These are phyloP conservation scores for Elsinoe fawcettii DNA, from an alignment of 2,329 filamentous ascomycete genomes.

Conservation along the genomic window DNA sequence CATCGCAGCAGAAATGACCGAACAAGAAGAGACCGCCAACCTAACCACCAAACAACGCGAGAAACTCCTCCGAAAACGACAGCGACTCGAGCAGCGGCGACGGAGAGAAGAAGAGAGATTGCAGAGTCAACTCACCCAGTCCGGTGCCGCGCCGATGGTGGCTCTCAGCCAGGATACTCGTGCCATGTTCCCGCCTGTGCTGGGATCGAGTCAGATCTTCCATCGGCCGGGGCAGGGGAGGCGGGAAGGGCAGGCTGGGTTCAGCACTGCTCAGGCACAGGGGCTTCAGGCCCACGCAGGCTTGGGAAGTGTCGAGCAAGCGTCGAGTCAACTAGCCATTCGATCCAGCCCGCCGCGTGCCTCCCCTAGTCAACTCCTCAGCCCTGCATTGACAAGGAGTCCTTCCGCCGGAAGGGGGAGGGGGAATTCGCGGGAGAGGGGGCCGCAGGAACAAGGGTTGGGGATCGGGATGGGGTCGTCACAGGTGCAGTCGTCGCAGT, in stretches of 20 bases:
- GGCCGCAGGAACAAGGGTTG: not conserved
- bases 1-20: constrained; percentile 23
- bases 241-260: not conserved
- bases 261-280: not conserved
- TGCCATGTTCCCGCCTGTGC: not conserved
- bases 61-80: constrained; percentile 32
- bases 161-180: not conserved
- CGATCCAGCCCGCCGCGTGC: not conserved
- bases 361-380: not conserved
- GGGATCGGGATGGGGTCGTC: constrained; percentile 5
- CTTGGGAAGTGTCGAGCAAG: too few relatives aligned
- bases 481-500: not conserved
- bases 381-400: constrained; percentile 1
- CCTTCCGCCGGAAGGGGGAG: not conserved
- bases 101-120: constrained; percentile 27
- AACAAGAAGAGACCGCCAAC: constrained; percentile 29
- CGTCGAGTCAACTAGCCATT: not conserved
- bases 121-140: not conserved
- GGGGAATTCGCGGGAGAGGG: not conserved
- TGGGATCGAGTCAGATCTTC: not conserved
- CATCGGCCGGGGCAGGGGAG: too few relatives aligned
- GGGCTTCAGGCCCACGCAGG: too few relatives aligned
- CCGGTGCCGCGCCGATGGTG: constrained; percentile 16
- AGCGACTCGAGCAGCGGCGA: constrained; percentile 35
- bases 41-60: constrained; percentile 32